Conservation (phyloP, 176 grass and related monocot genomes). For the Hsuehochloa calcarea region DNA sequence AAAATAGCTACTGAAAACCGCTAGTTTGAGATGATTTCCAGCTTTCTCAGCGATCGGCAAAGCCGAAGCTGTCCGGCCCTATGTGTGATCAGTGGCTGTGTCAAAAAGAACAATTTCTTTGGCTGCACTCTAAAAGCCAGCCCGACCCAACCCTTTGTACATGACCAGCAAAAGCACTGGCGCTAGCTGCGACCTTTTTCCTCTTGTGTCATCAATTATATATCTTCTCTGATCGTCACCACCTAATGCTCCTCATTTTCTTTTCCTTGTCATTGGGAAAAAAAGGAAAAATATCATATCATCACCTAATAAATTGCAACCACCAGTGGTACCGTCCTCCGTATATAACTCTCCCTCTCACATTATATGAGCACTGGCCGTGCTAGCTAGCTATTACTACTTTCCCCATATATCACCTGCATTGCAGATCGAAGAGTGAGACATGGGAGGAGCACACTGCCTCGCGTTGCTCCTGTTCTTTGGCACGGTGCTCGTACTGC, state of each 20-base stretch:
- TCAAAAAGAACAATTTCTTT: slow-evolving; percentile 52
- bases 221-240: slow-evolving; percentile 8
- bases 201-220: background rate
- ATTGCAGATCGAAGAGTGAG: background rate
- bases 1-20: too few species aligned
- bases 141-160: slow-evolving; percentile 62
- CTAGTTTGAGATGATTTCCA: too few species aligned
- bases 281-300: slow-evolving; percentile 32
- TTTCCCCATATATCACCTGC: background rate
- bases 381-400: background rate
- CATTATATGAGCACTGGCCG: background rate
- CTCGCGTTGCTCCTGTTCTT: slow-evolving; percentile 15
- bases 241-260: slow-evolving; percentile 18
- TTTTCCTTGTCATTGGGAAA: background rate
- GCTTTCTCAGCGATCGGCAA: accelerated
- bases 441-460: slow-evolving; percentile 22
- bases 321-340: background rate
- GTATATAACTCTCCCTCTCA: slow-evolving; percentile 26
- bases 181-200: background rate
- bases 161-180: slow-evolving; percentile 34
- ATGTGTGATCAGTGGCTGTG: background rate
- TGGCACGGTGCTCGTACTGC: slow-evolving; percentile 30
- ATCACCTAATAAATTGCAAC: slow-evolving; percentile 55
- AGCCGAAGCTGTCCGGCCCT: too few species aligned
- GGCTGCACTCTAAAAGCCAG: slow-evolving; percentile 79